Conservation (phyloP, 768 basidiomycete species). For the Russula dissimulans region DNA sequence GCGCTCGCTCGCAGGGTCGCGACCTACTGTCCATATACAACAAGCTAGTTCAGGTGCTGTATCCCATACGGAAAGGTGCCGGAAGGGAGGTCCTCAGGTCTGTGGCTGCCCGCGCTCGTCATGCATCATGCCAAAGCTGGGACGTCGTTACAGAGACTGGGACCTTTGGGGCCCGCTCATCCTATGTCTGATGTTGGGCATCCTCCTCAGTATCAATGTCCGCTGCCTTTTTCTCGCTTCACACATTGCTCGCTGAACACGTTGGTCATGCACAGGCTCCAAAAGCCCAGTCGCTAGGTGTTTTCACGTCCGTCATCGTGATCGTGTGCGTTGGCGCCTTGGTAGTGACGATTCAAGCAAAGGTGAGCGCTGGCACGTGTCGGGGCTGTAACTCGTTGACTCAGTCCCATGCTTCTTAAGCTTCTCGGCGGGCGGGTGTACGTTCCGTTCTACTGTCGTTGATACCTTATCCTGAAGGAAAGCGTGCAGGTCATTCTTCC, state of each 20-base stretch:
- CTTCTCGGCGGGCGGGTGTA: constrained; percentile 79
- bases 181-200: constrained; percentile 67
- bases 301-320: constrained; percentile 92
- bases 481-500: constrained; percentile 75
- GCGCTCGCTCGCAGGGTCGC: constrained; percentile 48
- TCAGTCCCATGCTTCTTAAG: constrained; percentile 30
- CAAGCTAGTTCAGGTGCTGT: constrained; percentile 89
- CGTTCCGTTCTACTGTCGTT: constrained; percentile 21
- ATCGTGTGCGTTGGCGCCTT: constrained; percentile 87
- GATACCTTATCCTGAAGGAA: neutral
- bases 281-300: constrained; percentile 67
- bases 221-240: neutral
- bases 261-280: constrained; percentile 53
- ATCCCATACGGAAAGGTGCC: constrained; percentile 60
- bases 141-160: constrained; percentile 62
- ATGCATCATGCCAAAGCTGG: neutral
- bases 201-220: constrained; percentile 72
- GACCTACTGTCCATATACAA: constrained; percentile 86
- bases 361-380: constrained; percentile 39
- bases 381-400: neutral
- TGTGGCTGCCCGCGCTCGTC: constrained; percentile 16
- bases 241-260: neutral
- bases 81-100: constrained; percentile 78
- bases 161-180: constrained; percentile 96
- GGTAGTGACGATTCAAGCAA: constrained; percentile 91